Percentiles rank a stretch among this genome's conserved stretches.
phyloP scores from a whole-genome alignment of 495 filamentous ascomycete species.

The Penicillium steckii region DNA sequence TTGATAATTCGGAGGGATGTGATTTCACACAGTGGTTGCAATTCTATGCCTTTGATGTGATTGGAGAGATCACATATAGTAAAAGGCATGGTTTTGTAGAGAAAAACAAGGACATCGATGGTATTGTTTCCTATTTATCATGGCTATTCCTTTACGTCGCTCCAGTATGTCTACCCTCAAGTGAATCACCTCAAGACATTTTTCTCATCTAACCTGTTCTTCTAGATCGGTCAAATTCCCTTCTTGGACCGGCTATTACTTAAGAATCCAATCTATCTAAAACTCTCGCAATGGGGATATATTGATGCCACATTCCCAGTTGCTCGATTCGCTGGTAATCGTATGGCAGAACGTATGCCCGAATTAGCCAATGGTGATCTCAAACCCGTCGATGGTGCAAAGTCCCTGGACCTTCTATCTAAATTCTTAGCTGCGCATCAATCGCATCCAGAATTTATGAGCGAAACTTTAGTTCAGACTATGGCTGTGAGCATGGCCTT shows the following conservation, averaged over 20 bases:
- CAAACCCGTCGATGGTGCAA: slow-evolving; percentile 33
- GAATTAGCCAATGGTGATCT: slow-evolving; percentile 7
- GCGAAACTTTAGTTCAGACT: slow-evolving; percentile 58
- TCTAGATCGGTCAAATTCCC: slow-evolving; percentile 28
- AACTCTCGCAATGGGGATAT: slow-evolving; percentile 14
- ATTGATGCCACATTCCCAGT: slow-evolving; percentile 14
- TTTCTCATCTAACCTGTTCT: neutral
- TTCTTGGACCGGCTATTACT: slow-evolving; percentile 30
- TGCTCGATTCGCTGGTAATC: slow-evolving; percentile 31
- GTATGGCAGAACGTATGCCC: slow-evolving; percentile 39
- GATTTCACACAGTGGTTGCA: slow-evolving; percentile 74
- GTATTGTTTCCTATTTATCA: slow-evolving; percentile 41
- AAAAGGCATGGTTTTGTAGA: slow-evolving; percentile 63
- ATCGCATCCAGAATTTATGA: slow-evolving; percentile 62
- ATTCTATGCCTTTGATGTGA: slow-evolving; percentile 77
- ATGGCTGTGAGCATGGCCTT: slow-evolving; percentile 59
- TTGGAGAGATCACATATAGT: slow-evolving; percentile 63
- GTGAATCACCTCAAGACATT: slow-evolving; percentile 15
- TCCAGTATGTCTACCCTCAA: slow-evolving; percentile 27
- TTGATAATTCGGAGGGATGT: slow-evolving; percentile 42
- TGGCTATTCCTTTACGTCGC: slow-evolving; percentile 47
- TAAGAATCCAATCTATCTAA: slow-evolving; percentile 29
- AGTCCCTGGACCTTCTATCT: slow-evolving; percentile 37
- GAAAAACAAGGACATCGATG: slow-evolving; percentile 56
- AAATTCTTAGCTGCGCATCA: slow-evolving; percentile 47